Conservation (phyloP, 805 yeast genomes). For the Kluyveromyces siamensis region DNA sequence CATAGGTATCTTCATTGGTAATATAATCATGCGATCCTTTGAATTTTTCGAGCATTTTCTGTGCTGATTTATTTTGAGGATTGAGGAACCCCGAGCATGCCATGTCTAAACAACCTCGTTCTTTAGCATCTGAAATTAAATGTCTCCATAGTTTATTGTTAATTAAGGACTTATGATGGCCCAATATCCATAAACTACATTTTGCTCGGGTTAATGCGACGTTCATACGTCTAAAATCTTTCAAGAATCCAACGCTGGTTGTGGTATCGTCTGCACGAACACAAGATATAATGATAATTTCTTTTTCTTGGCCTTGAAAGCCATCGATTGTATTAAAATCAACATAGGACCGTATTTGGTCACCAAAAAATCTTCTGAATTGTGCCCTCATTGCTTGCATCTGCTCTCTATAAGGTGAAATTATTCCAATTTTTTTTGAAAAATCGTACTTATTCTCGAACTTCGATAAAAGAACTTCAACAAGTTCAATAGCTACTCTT, state of each 20-base stretch:
- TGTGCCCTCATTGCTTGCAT: slow-evolving; percentile 46
- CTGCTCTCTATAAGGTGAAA: slow-evolving; percentile 94
- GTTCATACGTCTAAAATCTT: slow-evolving; percentile 91
- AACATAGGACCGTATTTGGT: slow-evolving; percentile 49
- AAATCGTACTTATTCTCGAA: slow-evolving; percentile 42
- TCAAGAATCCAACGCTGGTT: slow-evolving; percentile 74
- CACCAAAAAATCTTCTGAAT: slow-evolving; percentile 57
- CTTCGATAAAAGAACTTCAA: slow-evolving; percentile 40
- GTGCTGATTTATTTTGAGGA: slow-evolving; percentile 11
- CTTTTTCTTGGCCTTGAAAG: slow-evolving; percentile 96
- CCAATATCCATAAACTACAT: slow-evolving; percentile 86
- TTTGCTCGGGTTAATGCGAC: slow-evolving; percentile 94
- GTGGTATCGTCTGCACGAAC: slow-evolving; percentile 67
- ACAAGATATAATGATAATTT: slow-evolving; percentile 86
- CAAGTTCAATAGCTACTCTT: slow-evolving; percentile 57
- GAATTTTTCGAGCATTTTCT: slow-evolving; percentile 8
- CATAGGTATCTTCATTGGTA: slow-evolving; percentile 5
- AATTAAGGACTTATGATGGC: slow-evolving; percentile 58
- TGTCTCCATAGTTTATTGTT: slow-evolving; percentile 66
- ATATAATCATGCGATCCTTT: slow-evolving; percentile 7
- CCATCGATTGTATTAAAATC: slow-evolving; percentile 97
- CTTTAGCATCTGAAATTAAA: slow-evolving; percentile 56
- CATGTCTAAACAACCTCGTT: slow-evolving; percentile 30
- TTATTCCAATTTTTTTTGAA: slow-evolving; percentile 72
- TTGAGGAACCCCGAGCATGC: slow-evolving; percentile 25